A percentile compares a stretch with the other conserved stretches of the same genome.
These are phyloP conservation scores for Torulaspora quercuum DNA, from an alignment of 805 yeast species.

Conservation along the genomic window DNA sequence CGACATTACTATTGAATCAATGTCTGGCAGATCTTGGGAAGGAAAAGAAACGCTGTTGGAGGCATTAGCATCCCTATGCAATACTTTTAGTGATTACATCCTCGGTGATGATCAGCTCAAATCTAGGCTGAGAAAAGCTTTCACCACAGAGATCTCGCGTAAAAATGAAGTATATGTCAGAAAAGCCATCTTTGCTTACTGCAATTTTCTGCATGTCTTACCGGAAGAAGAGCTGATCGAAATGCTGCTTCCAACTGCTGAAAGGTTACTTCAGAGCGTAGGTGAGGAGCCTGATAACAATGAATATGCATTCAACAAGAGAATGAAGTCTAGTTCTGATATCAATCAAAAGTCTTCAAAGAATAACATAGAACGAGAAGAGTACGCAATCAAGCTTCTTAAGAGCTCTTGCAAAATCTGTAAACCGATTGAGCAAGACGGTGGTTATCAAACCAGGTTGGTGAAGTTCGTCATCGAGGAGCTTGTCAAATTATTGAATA, in stretches of 20 bases:
- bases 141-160: slow-evolving; percentile 60
- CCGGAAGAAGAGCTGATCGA: slow-evolving; percentile 23
- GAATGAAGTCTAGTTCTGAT: slow-evolving; percentile 30
- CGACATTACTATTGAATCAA: slow-evolving; percentile 52
- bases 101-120: slow-evolving; percentile 33
- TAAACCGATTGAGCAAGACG: slow-evolving; percentile 18
- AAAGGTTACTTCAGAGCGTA: slow-evolving; percentile 41
- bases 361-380: slow-evolving; percentile 48
- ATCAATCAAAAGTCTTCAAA: slow-evolving; percentile 41
- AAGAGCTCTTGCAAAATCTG: slow-evolving; percentile 39
- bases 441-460: slow-evolving; percentile 21
- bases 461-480: slow-evolving; percentile 34
- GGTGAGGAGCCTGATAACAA: slow-evolving; percentile 33
- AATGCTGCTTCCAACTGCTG: slow-evolving; percentile 33
- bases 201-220: slow-evolving; percentile 45
- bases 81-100: slow-evolving; percentile 43
- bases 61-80: slow-evolving; percentile 59
- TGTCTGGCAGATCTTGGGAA: slow-evolving; percentile 77
- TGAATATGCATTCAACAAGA: slow-evolving; percentile 19
- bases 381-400: slow-evolving; percentile 41
- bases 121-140: slow-evolving; percentile 42
- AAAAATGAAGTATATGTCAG: slow-evolving; percentile 62
- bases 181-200: slow-evolving; percentile 51
- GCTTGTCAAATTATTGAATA: slow-evolving; percentile 30
- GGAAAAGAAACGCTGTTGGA: slow-evolving; percentile 79